Base-by-base conservation (phyloP, 1,139 yeast species). In the Geotrichum candidum region DNA sequence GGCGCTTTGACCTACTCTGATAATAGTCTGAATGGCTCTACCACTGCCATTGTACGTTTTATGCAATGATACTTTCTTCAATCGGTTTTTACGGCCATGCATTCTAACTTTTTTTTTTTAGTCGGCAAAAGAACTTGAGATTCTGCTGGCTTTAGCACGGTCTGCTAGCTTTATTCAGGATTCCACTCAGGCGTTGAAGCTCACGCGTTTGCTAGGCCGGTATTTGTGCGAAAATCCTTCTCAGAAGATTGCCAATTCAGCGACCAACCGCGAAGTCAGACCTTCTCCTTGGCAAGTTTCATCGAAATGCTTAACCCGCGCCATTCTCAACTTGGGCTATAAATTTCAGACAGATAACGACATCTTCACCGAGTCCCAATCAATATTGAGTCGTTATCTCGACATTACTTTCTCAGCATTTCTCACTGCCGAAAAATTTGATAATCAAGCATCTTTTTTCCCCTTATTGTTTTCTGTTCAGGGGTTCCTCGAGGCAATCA, bases 71-170 rank as follows among this genome's bases (percentile, higher is more conserved):
- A 18, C 5, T 41, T 3, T 41, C 55, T 46, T 7, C 53, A 45
- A 29, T 33, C n/a, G 22, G 5, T 35, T 53, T 23, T 55, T 33
- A 41, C 50, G n/a, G n/a, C 29, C 57, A 6, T 54, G 59, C 9
- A 52, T 61, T 50, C 60, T 59, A 46, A 6, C n/a, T 5, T 48
- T 11, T 18, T 51, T 3, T 18, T 11, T 55, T 2, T 35, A 62
- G 73, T 72, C 67, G 58, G 73, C 67, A 46, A 82, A 82, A 60
- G 96, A 90, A 71, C 81, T 85, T 69, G 96, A 91, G 69, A 84
- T 87, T 5, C 75, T 91, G 62, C 70, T 85, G 59, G 90, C 96
- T 0, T 74, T 90, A 33, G 83, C 89, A 61, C 80, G 80, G 29
- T 78, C 90, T 23, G 80, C 86, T 9, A 66, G 73, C 1, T 70